Base-by-base conservation (phyloP, 768 basidiomycete genomes). In the Xerocomus spinulosus region DNA sequence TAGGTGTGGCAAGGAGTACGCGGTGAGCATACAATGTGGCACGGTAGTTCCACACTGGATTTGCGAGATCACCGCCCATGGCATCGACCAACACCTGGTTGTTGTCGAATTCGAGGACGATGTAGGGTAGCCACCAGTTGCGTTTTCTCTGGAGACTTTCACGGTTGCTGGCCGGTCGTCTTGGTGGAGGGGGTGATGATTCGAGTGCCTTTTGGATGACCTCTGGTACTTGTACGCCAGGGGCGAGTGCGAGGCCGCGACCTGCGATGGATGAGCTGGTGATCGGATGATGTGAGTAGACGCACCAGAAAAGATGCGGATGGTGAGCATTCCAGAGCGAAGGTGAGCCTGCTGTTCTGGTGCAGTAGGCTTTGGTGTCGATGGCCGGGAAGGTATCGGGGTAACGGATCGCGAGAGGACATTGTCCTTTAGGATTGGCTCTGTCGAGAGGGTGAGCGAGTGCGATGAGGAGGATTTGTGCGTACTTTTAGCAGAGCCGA, bases 81-180 rank as follows among this genome's bases (percentile, higher is more conserved):
- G 94, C 93, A 72, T 98, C 95, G 48, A 98, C 85, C 55, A 99
- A 72, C 58, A 98, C 84, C 68, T 98, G 94, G 69, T 98, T 98
- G 77, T 92, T 92, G 72, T 92, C 89, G 73, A 94, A 95, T 70
- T 97, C 94, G 57, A 99, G 83, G 34, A 98, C 96, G 64, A 98
- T 88, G 58, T 88, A 98, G 24, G 96, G 96, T 29, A 99, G 78
- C 89, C 88, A 93, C 86, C 87, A 85, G 69, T 84, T 87, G 50
- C 93, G 91, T 68, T 85, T 91, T 55, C 96, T 79, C 65, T 95
- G 93, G 66, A 94, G 72, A 61, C 89, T 93, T 59, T 97, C 95
- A 37, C 94, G 79, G 65, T 90, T 86, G 67, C 82, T 84, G 5
- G 79, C 77, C 7, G 80, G 78, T 38, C 73, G 74, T 41, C 82